These are phyloP conservation scores for Scytalidium sp. DNA, from an alignment of 2,329 filamentous ascomycete species.

Conservation along the genomic window DNA sequence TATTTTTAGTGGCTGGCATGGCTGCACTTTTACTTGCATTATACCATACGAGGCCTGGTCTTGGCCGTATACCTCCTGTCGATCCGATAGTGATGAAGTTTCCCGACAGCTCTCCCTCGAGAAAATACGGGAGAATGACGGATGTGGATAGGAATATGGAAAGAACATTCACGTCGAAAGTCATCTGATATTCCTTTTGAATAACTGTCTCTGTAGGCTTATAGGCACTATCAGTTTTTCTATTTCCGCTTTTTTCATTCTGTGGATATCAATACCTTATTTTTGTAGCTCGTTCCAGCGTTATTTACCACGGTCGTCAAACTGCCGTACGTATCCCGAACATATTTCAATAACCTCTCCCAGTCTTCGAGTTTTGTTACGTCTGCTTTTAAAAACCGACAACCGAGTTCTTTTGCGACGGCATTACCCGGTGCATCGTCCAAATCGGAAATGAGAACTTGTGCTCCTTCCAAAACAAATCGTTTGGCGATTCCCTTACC, in stretches of 20 bases:
- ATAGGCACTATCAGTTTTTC: no score
- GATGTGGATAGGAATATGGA: conserved; percentile 57
- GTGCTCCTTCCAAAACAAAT: conserved; percentile 57
- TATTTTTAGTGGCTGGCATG: conserved; percentile 57
- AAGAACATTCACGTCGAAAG: conserved; percentile 68
- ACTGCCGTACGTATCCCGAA: conserved; percentile 43
- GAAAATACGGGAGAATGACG: conserved; percentile 60
- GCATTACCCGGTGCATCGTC: conserved; percentile 47
- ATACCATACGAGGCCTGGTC: conserved; percentile 66
- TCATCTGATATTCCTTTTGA: conserved; percentile 62
- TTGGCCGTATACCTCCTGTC: conserved; percentile 58
- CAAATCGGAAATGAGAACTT: conserved; percentile 61
- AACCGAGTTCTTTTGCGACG: conserved; percentile 36
- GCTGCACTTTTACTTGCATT: conserved; percentile 67
- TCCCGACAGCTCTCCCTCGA: conserved; percentile 53
- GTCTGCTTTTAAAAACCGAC: conserved; percentile 41
- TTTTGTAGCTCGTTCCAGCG: conserved; percentile 55
- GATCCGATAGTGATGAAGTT: conserved; percentile 65
- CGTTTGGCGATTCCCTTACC: conserved; percentile 58
- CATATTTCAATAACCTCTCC: conserved; percentile 44
- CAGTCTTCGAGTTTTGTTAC: conserved; percentile 53
- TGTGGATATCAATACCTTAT: conserved; percentile 38
- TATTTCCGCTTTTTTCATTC: no score
- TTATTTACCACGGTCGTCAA: conserved; percentile 62
- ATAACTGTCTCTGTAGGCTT: conserved; percentile 59